Evolutionary conservation across 345 rosid genomes (phyloP), one percentile per base, ranked within the genome.

Genomic region (Ricinus communis): DNA sequence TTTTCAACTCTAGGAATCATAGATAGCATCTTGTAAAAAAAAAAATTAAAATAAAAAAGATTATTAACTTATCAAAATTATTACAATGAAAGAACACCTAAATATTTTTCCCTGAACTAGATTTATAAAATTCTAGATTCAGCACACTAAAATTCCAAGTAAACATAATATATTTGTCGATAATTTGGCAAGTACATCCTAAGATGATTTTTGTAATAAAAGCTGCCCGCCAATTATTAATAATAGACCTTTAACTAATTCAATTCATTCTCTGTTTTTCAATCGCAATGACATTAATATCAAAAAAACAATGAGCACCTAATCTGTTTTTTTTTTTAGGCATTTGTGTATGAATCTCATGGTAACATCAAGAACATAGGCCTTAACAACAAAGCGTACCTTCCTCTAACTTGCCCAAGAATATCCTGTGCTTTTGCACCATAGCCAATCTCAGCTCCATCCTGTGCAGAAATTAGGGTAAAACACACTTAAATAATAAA

Each of bases 381-480:
- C 61, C 49, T 64, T n/a, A 52, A 15, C 14, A 2, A 10, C 6
- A 59, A 21, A 47, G 22, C 47, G 56, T 86, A 96, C 99, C 90
- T 95, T 81, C 99, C 99, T 82, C 81, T 87, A 59, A 96, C 99
- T 93, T 88, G 94, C 41, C 96, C 97, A 43, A 93, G 93, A 82
- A 93, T 74, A 80, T 89, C 94, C 80, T 93, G 93, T 50, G 99
- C 98, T 82, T 89, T 96, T 69, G 95, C 95, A 76, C 99, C 99
- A 81, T 88, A 96, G 24, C 98, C 99, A 58, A 0, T 58, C 30
- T 87, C 96, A 7, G 98, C 98, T 71, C 96, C 96, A 76, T 71
- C 86, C 99, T 93, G 81, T 36, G 24, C 28, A 45, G 65, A 57
- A 45, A 18, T 12, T 6, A 45, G 2, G 30, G 45, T 21, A 38